These are phyloP conservation scores for Leptographium flavum DNA, from an alignment of 2,329 filamentous ascomycete genomes.

Conservation along the genomic window DNA sequence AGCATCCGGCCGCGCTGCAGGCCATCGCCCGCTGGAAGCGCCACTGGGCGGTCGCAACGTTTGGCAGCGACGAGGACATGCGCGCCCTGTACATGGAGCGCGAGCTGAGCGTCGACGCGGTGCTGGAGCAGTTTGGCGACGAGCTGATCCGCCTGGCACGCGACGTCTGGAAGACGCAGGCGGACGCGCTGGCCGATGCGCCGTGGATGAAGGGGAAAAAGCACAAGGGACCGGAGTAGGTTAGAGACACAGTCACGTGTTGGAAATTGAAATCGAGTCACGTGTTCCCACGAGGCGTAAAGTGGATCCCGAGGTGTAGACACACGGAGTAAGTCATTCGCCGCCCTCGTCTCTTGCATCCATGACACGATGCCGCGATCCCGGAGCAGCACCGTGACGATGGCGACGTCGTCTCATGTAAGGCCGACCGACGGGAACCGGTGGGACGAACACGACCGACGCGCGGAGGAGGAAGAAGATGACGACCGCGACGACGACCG, in stretches of 20 bases:
- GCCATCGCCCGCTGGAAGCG: constrained; percentile 26
- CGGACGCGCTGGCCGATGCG: constrained; percentile 11
- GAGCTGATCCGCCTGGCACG: constrained; percentile 17
- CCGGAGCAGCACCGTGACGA: neutral
- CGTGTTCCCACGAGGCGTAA: too few relatives aligned
- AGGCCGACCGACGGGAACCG: too few relatives aligned
- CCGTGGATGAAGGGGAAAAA: neutral
- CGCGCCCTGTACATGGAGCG: constrained; percentile 5
- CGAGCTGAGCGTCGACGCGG: constrained; percentile 10
- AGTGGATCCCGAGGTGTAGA: too few relatives aligned
- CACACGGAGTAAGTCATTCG: too few relatives aligned
- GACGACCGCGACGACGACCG: neutral
- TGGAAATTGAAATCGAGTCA: too few relatives aligned
- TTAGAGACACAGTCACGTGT: too few relatives aligned
- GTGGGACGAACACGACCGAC: neutral
- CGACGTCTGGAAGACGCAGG: constrained; percentile 22
- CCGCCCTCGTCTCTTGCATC: too few relatives aligned
- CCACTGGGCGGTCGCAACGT: constrained; percentile 24
- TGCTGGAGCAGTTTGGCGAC: constrained; percentile 22
- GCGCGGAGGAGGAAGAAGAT: neutral
- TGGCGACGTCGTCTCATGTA: neutral
- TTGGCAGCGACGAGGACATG: constrained; percentile 18
- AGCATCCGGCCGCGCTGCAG: constrained; percentile 16
- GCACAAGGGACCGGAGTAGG: too few relatives aligned
- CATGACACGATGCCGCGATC: constrained; percentile 13